A percentile compares a stretch with the other conserved stretches of the same genome.
phyloP scores from a whole-genome alignment of 2,329 filamentous ascomycete species.

The Verticillium nonalfalfae region DNA sequence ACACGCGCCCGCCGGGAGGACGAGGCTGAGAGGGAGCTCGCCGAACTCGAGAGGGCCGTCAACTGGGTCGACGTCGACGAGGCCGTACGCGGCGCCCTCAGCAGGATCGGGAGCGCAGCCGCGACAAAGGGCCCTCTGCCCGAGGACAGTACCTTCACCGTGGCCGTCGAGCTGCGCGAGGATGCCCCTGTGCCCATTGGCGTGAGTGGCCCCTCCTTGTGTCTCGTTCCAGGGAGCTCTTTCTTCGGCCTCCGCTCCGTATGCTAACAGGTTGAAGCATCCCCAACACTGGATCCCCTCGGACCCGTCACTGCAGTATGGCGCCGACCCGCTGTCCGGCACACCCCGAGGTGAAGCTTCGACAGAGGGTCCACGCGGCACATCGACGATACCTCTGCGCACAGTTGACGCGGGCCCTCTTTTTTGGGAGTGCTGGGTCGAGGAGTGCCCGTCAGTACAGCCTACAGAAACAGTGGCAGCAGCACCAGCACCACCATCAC shows the following conservation, averaged over 20 bases:
- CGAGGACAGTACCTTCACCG: slow-evolving; percentile 62
- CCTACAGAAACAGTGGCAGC: background rate
- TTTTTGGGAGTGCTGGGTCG: slow-evolving; percentile 60
- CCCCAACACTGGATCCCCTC: slow-evolving; percentile 57
- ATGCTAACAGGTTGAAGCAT: slow-evolving; percentile 29
- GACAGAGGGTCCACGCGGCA: slow-evolving; percentile 15
- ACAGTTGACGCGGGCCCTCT: slow-evolving; percentile 52
- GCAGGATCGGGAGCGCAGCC: slow-evolving; percentile 53
- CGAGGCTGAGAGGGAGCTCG: slow-evolving; percentile 13
- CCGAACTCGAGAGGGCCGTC: slow-evolving; percentile 21
- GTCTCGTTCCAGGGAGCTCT: no score
- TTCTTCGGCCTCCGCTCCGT: background rate
- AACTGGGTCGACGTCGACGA: slow-evolving; percentile 62
- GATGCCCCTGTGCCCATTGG: slow-evolving; percentile 51
- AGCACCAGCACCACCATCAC: background rate
- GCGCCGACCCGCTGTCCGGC: slow-evolving; percentile 8
- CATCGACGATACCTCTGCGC: slow-evolving; percentile 42
- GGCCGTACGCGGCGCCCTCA: slow-evolving; percentile 62
- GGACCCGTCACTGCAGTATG: slow-evolving; percentile 36
- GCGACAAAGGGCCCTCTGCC: slow-evolving; percentile 53
- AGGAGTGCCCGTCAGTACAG: slow-evolving; percentile 43
- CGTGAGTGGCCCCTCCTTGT: slow-evolving; percentile 29
- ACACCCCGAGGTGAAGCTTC: no score
- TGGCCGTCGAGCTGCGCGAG: slow-evolving; percentile 68
- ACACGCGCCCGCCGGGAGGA: slow-evolving; percentile 13